phyloP scores from a whole-genome alignment of 2,329 filamentous ascomycete species.

The Tolypocladium album region DNA sequence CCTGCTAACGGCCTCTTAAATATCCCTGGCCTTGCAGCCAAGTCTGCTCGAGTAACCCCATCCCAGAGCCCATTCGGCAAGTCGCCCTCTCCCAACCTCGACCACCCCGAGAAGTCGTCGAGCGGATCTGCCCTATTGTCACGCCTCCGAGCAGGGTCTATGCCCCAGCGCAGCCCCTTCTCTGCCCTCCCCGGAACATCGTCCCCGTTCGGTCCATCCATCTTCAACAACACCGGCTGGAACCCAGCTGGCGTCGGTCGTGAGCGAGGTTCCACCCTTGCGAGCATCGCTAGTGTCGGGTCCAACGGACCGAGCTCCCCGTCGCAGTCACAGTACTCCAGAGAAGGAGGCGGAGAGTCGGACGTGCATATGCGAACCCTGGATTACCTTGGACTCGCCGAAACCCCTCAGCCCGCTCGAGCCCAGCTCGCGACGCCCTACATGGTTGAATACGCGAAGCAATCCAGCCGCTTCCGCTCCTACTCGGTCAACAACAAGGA shows the following conservation, averaged over 20 bases:
- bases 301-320: conserved; percentile 88
- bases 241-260: conserved; percentile 53
- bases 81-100: conserved; percentile 47
- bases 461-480: conserved; percentile 81
- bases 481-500: conserved; percentile 99
- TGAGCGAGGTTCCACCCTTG: conserved; percentile 77
- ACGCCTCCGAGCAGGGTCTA: conserved; percentile 80
- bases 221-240: conserved; percentile 79
- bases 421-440: conserved; percentile 67
- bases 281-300: conserved; percentile 70
- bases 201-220: conserved; percentile 75
- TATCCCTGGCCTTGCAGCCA: conserved; percentile 51
- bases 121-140: conserved; percentile 68
- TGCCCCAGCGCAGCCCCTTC: conserved; percentile 77
- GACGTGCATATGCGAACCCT: conserved; percentile 84
- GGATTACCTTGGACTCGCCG: conserved; percentile 89
- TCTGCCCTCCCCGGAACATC: conserved; percentile 40
- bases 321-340: conserved; percentile 74
- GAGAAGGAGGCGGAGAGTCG: conserved; percentile 73
- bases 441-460: conserved; percentile 65
- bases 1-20: conserved; percentile 48
- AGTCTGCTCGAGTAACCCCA: conserved; percentile 75
- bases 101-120: conserved; percentile 33
- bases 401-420: conserved; percentile 74
- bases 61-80: conserved; percentile 76